Base-by-base conservation (phyloP, 2,329 filamentous ascomycete species). In the Raffaelea arxii region DNA sequence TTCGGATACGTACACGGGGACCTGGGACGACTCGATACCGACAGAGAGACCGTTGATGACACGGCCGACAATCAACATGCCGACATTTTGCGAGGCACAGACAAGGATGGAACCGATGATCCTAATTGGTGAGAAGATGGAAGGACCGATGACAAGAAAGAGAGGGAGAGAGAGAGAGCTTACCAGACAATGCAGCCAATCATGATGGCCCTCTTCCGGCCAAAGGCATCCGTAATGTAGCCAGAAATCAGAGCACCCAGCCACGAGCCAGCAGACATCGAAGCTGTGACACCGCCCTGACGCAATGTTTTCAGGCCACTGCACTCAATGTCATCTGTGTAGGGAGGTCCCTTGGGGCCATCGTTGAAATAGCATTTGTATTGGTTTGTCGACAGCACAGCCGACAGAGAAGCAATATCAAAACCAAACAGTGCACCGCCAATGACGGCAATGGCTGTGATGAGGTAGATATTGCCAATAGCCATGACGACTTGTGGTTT, bases 251-350 rank as follows among this genome's bases (percentile, higher is more conserved):
- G 63, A 43, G 82, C 76, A 50, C 80, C 82, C 22, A 82, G 61
- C 66, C 79, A 85, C 1, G 82, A 86, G 27, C 83, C 83, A 45
- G 74, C 82, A 21, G 82, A 77, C 80, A 86, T 86, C 42, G 80
- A 68, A 21, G 83, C 81, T 0, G 78, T 82, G 57, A 86, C 85
- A 41, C 78, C 78, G 51, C 79, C 79, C 58, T 78, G 76, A n/a
- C 44, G 48, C 37, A 50, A 41, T 5, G 48, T 32, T 4, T 43
- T 50, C 19, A 48, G 42, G 19, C 50, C 50, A 4, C 41, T 46
- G 37, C 50, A 51, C 4, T 23, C 24, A 4, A 36, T 14, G 16
- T 36, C n/a, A 37, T 47, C 41, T 36, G 44, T 46, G 43, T 44
- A 49, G 2, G 43, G 39, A 4, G 47, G 43, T 1, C 50, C 62